Evolutionary conservation across 2,329 filamentous ascomycete genomes (phyloP), one percentile per base, ranked within the genome.

Genomic region (Cladophialophora immunda): DNA sequence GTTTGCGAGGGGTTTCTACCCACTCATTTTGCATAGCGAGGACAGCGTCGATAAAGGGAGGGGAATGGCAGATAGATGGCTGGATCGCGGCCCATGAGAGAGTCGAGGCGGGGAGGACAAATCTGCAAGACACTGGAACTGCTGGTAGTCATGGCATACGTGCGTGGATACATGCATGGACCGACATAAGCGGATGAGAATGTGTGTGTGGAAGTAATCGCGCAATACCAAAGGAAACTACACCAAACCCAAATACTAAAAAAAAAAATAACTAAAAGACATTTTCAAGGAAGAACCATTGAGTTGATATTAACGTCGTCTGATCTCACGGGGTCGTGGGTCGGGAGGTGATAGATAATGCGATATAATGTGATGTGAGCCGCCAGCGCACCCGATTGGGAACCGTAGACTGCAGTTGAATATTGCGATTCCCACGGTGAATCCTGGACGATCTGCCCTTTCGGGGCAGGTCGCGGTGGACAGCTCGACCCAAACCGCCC

Each of bases 391-490:
- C 0, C 17, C 45, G 5, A 27, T 30, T 47, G 60, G 47, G 36
- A 55, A 45, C 15, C 50, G 32, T 54, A 62, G 47, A 62, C 50
- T 27, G 47, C 50, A 62, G 57, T 47, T 59, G 38, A 50, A 59
- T 15, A 50, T n/a, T 50, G 17, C 36, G 57, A 59, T 59, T 50
- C 57, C 13, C 45, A 50, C n/a, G n/a, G 9, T 34, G 30, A 32
- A 34, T 9, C n/a, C n/a, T n/a, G n/a, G n/a, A n/a, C n/a, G n/a
- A n/a, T n/a, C n/a, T n/a, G n/a, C n/a, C n/a, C n/a, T n/a, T n/a
- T n/a, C n/a, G n/a, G n/a, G n/a, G n/a, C n/a, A n/a, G n/a, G n/a
- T n/a, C n/a, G n/a, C n/a, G n/a, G n/a, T n/a, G n/a, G n/a, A n/a
- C n/a, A n/a, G n/a, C n/a, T n/a, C n/a, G n/a, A n/a, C n/a, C n/a